phyloP scores from a whole-genome alignment of 306 rosid genomes.

The Datisca glomerata region DNA sequence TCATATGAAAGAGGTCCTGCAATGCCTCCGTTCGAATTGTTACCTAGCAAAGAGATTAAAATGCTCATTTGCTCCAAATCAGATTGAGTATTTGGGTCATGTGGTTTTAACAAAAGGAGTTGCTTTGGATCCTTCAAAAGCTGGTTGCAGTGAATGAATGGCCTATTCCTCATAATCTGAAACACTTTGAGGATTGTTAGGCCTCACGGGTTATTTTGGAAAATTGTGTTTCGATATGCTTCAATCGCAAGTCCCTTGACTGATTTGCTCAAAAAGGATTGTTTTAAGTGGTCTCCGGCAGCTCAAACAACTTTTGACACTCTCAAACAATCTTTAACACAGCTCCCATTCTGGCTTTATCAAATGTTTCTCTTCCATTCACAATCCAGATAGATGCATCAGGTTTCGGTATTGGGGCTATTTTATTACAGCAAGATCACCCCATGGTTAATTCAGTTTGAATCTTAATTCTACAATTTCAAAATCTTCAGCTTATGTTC shows the following conservation, averaged over 20 bases:
- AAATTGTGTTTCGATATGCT: not conserved
- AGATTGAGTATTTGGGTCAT: not conserved
- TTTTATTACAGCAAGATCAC: not conserved
- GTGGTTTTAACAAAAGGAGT: not conserved
- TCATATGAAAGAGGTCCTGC: no score
- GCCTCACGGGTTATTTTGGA: not conserved
- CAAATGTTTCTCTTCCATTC: not conserved
- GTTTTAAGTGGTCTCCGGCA: not conserved
- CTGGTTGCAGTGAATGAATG: not conserved
- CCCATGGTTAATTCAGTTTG: not conserved
- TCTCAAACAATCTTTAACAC: not conserved
- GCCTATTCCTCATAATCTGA: not conserved
- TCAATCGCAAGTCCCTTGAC: not conserved
- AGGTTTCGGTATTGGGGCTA: not conserved
- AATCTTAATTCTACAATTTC: not conserved
- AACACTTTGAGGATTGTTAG: not conserved
- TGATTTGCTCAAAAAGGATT: not conserved
- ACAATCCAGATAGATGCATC: not conserved
- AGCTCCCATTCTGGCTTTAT: not conserved
- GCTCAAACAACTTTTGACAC: not conserved
- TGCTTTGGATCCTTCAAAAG: not conserved
- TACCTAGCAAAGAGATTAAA: not conserved
- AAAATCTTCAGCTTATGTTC: not conserved
- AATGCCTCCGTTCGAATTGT: no score
- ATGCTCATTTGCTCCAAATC: not conserved